A percentile compares a stretch with the other conserved stretches of the same genome.
phyloP scores from a whole-genome alignment of 768 basidiomycete genomes.

The Amanita pallidorosea region DNA sequence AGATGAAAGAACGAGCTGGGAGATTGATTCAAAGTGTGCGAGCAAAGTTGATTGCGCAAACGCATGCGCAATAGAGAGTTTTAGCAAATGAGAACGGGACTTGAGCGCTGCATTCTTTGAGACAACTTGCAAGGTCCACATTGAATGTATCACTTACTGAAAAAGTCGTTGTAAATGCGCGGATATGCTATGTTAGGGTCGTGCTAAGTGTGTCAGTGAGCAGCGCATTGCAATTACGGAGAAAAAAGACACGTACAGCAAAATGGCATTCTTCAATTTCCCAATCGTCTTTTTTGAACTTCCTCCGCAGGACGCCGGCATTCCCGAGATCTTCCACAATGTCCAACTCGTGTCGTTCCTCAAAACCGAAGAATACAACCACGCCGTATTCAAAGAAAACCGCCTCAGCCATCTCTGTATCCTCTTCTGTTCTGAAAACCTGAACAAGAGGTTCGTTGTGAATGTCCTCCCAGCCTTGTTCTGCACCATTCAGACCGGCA shows the following conservation, averaged over 20 bases:
- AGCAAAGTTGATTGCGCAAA: slow-evolving; percentile 91
- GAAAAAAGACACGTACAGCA: slow-evolving; percentile 38
- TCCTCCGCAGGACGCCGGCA: slow-evolving; percentile 58
- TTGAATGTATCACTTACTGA: slow-evolving; percentile 49
- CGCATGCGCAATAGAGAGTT: slow-evolving; percentile 90
- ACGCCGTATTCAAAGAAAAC: slow-evolving; percentile 87
- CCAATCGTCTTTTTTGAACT: slow-evolving; percentile 63
- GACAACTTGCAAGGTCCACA: neutral
- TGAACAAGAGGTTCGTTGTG: slow-evolving; percentile 8
- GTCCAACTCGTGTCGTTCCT: slow-evolving; percentile 67
- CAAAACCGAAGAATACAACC: slow-evolving; percentile 83
- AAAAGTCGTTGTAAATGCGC: slow-evolving; percentile 93
- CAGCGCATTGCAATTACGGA: neutral
- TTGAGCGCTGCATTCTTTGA: slow-evolving; percentile 58
- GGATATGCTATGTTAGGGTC: slow-evolving; percentile 79
- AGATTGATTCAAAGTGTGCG: slow-evolving; percentile 74
- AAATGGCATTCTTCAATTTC: slow-evolving; percentile 93
- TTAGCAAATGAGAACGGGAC: slow-evolving; percentile 80
- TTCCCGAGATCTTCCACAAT: slow-evolving; percentile 76
- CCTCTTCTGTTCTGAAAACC: slow-evolving; percentile 24
- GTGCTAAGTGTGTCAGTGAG: slow-evolving; percentile 34
- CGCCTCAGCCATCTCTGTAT: slow-evolving; percentile 47
- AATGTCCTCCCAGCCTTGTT: neutral
- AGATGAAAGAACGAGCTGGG: slow-evolving; percentile 69
- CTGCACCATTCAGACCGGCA: neutral